Base-by-base conservation (phyloP, 2,329 filamentous ascomycete species). In the Tolypocladium sp. region DNA sequence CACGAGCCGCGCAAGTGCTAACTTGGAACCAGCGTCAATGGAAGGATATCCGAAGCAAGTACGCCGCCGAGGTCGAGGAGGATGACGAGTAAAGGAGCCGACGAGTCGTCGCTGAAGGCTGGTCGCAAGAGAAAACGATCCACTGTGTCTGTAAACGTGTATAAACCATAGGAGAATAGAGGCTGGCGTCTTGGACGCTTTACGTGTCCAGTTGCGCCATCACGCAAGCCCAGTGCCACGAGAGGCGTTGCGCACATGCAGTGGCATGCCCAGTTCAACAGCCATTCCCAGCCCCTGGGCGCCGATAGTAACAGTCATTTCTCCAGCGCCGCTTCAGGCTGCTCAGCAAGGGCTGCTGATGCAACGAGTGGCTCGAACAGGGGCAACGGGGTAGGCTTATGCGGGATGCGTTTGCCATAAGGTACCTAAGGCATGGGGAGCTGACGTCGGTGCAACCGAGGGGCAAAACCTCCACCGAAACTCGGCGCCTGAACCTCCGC, bases 31-130 rank as follows among this genome's bases (percentile, higher is more conserved):
- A 97, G 93, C 91, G 93, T 72, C 93, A 97, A 95, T 97, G 94
- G 94, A 97, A 97, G 85, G 94, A 99, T 76, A 97, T 99, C 81
- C 93, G 95, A 80, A 80, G 87, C 76, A 88, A 84, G 77, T 99
- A 96, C 77, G 76, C 96, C 70, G 78, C 90, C 77, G 81, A 82
- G 61, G 84, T 80, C 59, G 87, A 89, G 64, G 86, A 86, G 65
- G 84, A 87, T 64, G 86, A 88, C 71, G 75, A 78, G 67, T 70
- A 67, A 60, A 62, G 65, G 66, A 62, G 30, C 20, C 49, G 30
- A 53, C 30, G 65, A 58, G 57, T 59, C 54, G 51, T 57, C 57
- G 53, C 46, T 49, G 59, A 44, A 44, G 46, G 30, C 42, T 44
- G 30, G 27, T 55, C 37, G 30, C 53, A 60, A 60, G 55, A 57